These are phyloP conservation scores for Eucalyptus sideroxylon DNA, from an alignment of 345 rosid genomes.

Conservation along the genomic window DNA sequence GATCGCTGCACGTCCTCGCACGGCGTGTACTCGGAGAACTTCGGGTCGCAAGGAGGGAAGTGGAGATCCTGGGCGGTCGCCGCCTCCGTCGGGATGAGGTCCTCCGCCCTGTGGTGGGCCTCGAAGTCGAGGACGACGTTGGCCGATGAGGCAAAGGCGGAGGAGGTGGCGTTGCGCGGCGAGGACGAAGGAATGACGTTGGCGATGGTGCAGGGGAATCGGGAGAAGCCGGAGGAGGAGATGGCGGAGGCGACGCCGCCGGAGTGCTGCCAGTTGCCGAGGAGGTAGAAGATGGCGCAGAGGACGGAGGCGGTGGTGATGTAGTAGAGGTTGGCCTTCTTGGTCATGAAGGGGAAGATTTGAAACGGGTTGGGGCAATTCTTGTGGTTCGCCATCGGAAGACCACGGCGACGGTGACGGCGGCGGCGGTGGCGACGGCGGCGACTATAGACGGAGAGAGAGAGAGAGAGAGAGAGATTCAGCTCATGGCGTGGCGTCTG, in stretches of 20 bases:
- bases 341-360: slow-evolving; percentile 17
- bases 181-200: neutral
- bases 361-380: neutral
- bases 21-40: slow-evolving; percentile 56
- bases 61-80: slow-evolving; percentile 15
- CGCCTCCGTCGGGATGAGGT: slow-evolving; percentile 24
- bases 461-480: neutral
- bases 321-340: slow-evolving; percentile 32
- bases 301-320: slow-evolving; percentile 25
- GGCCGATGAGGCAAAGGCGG: neutral
- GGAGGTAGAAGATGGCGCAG: slow-evolving; percentile 37
- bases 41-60: slow-evolving; percentile 47
- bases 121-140: slow-evolving; percentile 30
- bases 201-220: neutral
- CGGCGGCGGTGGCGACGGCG: neutral
- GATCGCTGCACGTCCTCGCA: slow-evolving; percentile 68
- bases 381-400: neutral
- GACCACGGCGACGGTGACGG: too few species aligned
- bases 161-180: slow-evolving; percentile 1
- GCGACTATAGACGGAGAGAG: neutral
- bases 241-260: slow-evolving; percentile 2
- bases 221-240: slow-evolving; percentile 19
- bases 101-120: slow-evolving; percentile 38
- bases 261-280: slow-evolving; percentile 45
- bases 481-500: neutral